phyloP scores from a whole-genome alignment of 257 asterid genomes.

The Apocynum venetum region DNA sequence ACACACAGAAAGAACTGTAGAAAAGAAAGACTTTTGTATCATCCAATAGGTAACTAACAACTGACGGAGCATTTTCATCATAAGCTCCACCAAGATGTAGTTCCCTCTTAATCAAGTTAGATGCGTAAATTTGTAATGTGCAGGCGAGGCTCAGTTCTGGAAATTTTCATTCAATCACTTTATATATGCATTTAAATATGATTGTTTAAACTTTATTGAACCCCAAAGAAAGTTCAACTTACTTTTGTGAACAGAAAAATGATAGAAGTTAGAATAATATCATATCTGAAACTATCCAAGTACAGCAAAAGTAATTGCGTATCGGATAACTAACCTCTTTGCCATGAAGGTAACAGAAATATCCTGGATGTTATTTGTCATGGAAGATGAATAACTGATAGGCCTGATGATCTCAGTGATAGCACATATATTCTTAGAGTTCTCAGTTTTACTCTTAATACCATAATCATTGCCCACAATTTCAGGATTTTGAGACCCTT shows the following conservation, averaged over 20 bases:
- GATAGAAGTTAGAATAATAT: slow-evolving; percentile 7
- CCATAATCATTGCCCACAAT: slow-evolving; percentile 23
- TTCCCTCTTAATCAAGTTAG: neutral
- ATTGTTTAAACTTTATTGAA: neutral
- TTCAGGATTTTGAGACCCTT: slow-evolving; percentile 31
- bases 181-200: neutral
- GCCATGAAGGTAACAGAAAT: slow-evolving; percentile 71
- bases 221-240: neutral
- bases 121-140: neutral
- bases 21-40: neutral
- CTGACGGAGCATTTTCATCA: neutral
- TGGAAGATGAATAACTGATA: slow-evolving; percentile 52
- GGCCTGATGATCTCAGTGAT: slow-evolving; percentile 74
- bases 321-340: slow-evolving; percentile 57
- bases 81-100: neutral
- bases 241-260: neutral
- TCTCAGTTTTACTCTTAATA: slow-evolving; percentile 38
- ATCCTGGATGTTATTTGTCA: slow-evolving; percentile 52
- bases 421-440: slow-evolving; percentile 43
- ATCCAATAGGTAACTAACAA: neutral
- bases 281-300: neutral
- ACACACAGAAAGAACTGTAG: neutral
- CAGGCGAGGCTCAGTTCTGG: neutral
- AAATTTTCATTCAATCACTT: neutral
- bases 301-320: slow-evolving; percentile 15